Conservation (phyloP, 1,284 basidiomycete genomes). For the Earliella scabrosa region DNA sequence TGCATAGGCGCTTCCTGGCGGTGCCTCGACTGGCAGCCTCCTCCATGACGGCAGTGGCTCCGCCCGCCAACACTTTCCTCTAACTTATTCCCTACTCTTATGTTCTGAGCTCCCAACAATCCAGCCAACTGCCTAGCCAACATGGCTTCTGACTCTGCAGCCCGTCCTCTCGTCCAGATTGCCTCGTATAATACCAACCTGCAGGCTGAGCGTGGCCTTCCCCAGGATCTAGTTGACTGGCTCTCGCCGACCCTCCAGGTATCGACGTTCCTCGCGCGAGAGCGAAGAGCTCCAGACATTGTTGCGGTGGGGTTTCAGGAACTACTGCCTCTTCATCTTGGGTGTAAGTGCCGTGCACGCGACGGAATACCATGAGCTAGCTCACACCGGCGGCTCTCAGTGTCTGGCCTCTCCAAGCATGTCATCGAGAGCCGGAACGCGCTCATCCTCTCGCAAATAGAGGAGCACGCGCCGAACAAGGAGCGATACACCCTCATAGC, state of each 20-base stretch:
- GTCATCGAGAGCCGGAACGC: conserved; percentile 65
- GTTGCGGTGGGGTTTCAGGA: conserved; percentile 92
- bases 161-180: conserved; percentile 72
- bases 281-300: conserved; percentile 73
- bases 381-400: conserved; percentile 37
- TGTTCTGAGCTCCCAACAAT: not conserved
- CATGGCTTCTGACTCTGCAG: not conserved
- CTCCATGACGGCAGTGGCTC: conserved; percentile 4
- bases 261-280: conserved; percentile 67
- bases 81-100: not conserved
- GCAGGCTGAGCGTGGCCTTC: conserved; percentile 69
- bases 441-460: conserved; percentile 73
- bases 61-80: not conserved
- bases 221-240: conserved; percentile 86
- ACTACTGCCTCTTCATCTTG: conserved; percentile 81
- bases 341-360: conserved; percentile 54
- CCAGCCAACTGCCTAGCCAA: not conserved
- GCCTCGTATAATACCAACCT: conserved; percentile 88
- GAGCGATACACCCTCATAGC: conserved; percentile 75
- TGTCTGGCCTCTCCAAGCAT: conserved; percentile 63
- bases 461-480: conserved; percentile 66
- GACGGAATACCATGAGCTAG: conserved; percentile 1
- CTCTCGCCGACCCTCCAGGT: conserved; percentile 78
- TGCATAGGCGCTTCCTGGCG: not conserved
- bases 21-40: not conserved